These are phyloP conservation scores for Chlorociboria aeruginascens DNA, from an alignment of 495 filamentous ascomycete species.

Conservation along the genomic window DNA sequence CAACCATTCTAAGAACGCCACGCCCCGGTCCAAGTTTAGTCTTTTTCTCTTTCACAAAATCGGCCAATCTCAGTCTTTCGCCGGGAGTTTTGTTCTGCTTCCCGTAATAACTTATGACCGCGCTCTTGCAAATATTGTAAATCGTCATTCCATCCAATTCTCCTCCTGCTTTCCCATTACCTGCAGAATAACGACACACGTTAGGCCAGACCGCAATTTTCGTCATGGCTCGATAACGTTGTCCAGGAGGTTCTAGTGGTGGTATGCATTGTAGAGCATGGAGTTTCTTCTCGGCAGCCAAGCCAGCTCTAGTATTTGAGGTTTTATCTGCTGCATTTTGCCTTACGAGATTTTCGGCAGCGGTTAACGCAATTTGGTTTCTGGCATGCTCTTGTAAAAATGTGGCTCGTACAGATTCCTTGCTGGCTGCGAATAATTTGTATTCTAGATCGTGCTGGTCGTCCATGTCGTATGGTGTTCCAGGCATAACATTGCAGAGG, in stretches of 20 bases:
- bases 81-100: conserved; percentile 1
- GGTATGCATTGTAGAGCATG: too few species aligned
- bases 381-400: too few species aligned
- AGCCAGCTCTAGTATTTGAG: too few species aligned
- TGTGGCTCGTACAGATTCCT: conserved; percentile 3
- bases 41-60: not conserved
- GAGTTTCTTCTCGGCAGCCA: too few species aligned
- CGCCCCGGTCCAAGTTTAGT: not conserved
- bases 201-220: conserved; percentile 15
- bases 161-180: conserved; percentile 4
- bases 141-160: conserved; percentile 10
- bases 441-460: conserved; percentile 26
- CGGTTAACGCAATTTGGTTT: too few species aligned
- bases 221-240: not conserved
- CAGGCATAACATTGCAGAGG: conserved; percentile 25
- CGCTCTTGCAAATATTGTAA: conserved; percentile 9
- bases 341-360: too few species aligned
- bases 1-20: not conserved
- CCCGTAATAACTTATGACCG: conserved; percentile 9
- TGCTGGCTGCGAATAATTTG: conserved; percentile 22
- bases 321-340: too few species aligned
- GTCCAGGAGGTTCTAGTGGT: too few species aligned
- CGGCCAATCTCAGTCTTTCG: conserved; percentile 5
- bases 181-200: conserved; percentile 5
- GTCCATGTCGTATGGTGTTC: conserved; percentile 24